Percentiles rank a stretch among this genome's conserved stretches.
Evolutionary conservation across 2,329 filamentous ascomycete genomes (phyloP).

Genomic region (Calonectria naviculata): DNA sequence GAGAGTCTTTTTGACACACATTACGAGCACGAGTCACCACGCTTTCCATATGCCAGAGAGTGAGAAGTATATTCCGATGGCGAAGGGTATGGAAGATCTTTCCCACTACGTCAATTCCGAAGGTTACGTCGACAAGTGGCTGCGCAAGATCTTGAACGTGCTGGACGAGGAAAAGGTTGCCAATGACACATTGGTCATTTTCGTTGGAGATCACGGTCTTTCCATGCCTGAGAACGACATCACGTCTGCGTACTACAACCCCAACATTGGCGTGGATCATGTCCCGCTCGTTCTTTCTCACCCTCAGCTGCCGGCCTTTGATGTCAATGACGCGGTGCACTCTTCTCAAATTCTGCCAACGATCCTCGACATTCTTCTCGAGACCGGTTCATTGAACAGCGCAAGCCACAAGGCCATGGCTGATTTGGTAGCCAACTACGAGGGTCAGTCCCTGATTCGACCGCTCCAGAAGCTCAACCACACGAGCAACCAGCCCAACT

Average conservation of each 20-base stretch:
- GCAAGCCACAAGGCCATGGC: background rate
- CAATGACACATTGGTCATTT: background rate
- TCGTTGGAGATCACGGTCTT: background rate
- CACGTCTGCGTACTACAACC: background rate
- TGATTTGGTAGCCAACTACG: background rate
- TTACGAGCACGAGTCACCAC: conserved; percentile 50
- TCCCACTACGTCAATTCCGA: background rate
- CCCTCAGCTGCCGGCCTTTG: background rate
- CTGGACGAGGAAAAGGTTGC: background rate
- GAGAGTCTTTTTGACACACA: conserved; percentile 47
- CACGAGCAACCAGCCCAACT: background rate
- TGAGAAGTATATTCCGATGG: conserved; percentile 41
- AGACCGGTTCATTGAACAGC: background rate
- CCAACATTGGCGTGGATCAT: background rate
- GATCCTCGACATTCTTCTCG: background rate
- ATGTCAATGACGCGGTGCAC: background rate
- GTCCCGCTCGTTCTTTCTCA: background rate
- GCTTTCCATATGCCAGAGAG: conserved; percentile 44
- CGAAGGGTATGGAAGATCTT: conserved; percentile 33
- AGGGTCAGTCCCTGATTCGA: background rate
- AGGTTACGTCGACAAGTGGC: background rate
- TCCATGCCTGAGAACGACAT: conserved; percentile 4
- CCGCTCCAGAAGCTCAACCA: background rate
- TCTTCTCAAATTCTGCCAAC: background rate
- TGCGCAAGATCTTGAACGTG: background rate